These are phyloP conservation scores for Phoma herbarum DNA, from an alignment of 2,329 filamentous ascomycete genomes.

Conservation along the genomic window DNA sequence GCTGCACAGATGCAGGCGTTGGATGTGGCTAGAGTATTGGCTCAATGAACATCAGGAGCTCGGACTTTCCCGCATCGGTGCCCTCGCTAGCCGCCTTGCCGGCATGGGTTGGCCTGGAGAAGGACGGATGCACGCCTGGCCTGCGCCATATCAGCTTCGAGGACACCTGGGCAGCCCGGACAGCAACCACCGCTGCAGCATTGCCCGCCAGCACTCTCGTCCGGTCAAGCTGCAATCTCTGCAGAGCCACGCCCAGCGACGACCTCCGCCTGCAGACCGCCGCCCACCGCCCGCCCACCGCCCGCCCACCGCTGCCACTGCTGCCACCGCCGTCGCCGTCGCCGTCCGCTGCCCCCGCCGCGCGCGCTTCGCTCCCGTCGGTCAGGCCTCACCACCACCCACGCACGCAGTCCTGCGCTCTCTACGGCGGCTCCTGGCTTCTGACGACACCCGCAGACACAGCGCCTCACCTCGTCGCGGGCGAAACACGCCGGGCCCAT, in stretches of 20 bases:
- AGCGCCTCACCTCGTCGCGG: not conserved
- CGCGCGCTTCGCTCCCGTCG: slow-evolving; percentile 9
- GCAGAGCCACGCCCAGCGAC: not conserved
- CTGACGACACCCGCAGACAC: not conserved
- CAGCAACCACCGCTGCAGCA: too few relatives aligned
- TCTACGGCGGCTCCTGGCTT: too few relatives aligned
- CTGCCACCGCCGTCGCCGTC: not conserved
- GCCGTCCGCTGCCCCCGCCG: slow-evolving; percentile 8
- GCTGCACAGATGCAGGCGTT: slow-evolving; percentile 15
- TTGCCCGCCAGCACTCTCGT: not conserved
- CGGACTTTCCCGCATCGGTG: slow-evolving; percentile 17
- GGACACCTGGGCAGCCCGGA: not conserved
- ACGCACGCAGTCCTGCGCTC: not conserved
- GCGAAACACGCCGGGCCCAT: not conserved
- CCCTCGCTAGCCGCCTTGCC: slow-evolving; percentile 16
- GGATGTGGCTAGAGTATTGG: slow-evolving; percentile 14
- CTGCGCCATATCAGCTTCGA: slow-evolving; percentile 10
- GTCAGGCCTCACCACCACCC: not conserved
- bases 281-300: not conserved
- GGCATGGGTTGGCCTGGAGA: slow-evolving; percentile 13
- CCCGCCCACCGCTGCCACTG: not conserved
- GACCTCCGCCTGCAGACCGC: not conserved
- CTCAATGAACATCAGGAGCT: slow-evolving; percentile 19
- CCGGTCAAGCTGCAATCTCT: not conserved
- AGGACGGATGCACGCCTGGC: slow-evolving; percentile 9